phyloP scores from a whole-genome alignment of 164 flowering plant species.

The Vitis rotundifolia region DNA sequence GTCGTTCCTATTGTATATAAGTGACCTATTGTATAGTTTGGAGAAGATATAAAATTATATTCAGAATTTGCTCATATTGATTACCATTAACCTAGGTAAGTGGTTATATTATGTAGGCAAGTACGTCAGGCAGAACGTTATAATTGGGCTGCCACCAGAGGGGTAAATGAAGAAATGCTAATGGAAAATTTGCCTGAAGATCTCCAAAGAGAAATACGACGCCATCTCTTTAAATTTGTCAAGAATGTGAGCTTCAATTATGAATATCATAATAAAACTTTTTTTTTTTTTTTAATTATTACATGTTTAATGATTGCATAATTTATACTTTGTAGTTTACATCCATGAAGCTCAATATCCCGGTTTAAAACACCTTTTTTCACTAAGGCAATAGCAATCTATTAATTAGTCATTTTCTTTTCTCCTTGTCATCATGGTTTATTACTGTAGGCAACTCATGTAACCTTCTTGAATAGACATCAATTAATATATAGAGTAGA shows the following conservation, averaged over 20 bases:
- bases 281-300: neutral
- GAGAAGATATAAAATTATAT: no score
- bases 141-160: slow-evolving; percentile 81
- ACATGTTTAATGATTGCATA: neutral
- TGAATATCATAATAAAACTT: neutral
- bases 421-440: no score
- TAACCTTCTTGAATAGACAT: no score
- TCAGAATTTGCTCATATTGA: no score
- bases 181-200: slow-evolving; percentile 79
- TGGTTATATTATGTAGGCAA: slow-evolving; percentile 36
- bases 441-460: no score
- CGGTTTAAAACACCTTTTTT: no score
- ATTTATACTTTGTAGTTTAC: neutral
- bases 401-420: no score
- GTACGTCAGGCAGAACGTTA: slow-evolving; percentile 72
- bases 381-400: no score
- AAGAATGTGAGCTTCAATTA: slow-evolving; percentile 48
- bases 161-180: slow-evolving; percentile 74
- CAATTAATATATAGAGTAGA: no score
- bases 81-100: no score
- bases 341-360: neutral
- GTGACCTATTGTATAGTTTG: no score
- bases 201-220: slow-evolving; percentile 82
- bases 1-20: no score
- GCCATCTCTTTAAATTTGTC: slow-evolving; percentile 74